Base-by-base conservation (phyloP, 2,329 filamentous ascomycete species). In the Claviceps digitariae region DNA sequence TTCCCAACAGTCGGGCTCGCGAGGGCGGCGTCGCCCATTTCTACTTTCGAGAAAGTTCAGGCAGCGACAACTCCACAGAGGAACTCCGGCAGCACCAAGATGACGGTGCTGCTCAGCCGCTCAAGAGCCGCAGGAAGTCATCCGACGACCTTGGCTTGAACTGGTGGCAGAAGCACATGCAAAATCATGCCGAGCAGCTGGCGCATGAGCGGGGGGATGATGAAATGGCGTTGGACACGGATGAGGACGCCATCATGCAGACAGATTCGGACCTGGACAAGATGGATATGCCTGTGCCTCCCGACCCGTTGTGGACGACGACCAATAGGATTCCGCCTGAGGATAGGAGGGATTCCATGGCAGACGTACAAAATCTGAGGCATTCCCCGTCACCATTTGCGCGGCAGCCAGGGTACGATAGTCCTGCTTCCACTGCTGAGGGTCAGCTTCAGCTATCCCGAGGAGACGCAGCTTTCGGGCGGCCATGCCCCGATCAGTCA, bases 81-180 rank as follows among this genome's bases (percentile, higher is more conserved):
- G 63, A 66, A 57, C 68, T 65, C 9, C 71, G 69, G 7, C 63
- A 62, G 1, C 54, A 62, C n/a, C 59, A 62, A 15, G 59, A 63
- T 27, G 59, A 60, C 21, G 56, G 55, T 27, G 55, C 52, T 31
- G 54, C 54, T 45, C 59, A 60, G 53, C 56, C 31, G 7, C 31
- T 65, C 50, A 66, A 69, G 44, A 54, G 64, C 27, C 73, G 79
- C 54, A 76, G 81, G 43, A 81, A 83, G 62, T 81, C 81, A 48
- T 83, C 81, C 2, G 77, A 79, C 2, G 77, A 79, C 50, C 74
- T 82, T 60, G 76, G 79, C 51, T 73, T 83, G 60, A 76, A 76
- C 51, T 91, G 86, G 83, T 88, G 89, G 64, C 76, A 93, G 62
- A 79, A 83, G 61, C 84, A 89, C 60, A 87, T 93, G 85, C 85